Conservation (phyloP, 352 stramenopile species). For the Globisporangium recalcitrans region DNA sequence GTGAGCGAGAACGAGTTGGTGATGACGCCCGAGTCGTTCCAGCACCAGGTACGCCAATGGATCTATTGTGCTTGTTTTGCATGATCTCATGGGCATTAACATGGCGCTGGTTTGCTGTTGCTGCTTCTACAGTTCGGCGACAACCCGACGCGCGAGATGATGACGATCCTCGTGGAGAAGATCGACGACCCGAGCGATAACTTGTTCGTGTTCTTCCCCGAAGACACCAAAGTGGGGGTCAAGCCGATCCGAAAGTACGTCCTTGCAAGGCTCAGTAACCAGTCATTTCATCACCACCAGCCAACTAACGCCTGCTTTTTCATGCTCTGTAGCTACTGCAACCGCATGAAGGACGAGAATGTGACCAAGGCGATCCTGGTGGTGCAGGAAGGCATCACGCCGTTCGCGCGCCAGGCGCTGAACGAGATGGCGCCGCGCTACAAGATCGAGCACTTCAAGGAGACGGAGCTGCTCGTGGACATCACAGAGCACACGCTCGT, state of each 20-base stretch:
- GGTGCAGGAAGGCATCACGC: constrained; percentile 94
- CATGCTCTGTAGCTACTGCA: constrained; percentile 69
- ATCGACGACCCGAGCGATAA: constrained; percentile 91
- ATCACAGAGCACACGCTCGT: constrained; percentile 99
- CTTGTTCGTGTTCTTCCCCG: constrained; percentile 99
- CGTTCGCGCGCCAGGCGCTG: constrained; percentile 96
- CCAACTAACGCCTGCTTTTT: not conserved
- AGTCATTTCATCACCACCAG: not conserved
- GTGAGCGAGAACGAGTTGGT: constrained; percentile 95
- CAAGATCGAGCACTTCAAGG: constrained; percentile 97
- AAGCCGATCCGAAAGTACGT: constrained; percentile 94
- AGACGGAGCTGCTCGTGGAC: constrained; percentile 99
- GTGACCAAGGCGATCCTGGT: constrained; percentile 98
- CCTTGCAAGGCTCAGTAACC: not conserved
- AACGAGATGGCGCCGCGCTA: constrained; percentile 91
- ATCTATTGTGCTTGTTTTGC: too few relatives aligned
- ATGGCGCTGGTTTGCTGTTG: not conserved
- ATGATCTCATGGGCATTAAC: not conserved
- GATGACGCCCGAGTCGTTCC: constrained; percentile 93
- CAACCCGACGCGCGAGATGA: constrained; percentile 91
- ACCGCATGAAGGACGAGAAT: constrained; percentile 97
- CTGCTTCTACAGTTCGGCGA: constrained; percentile 69
- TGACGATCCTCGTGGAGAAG: constrained; percentile 95
- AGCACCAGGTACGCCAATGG: constrained; percentile 51
- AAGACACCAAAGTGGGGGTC: constrained; percentile 98